Evolutionary conservation across 1,139 yeast species (phyloP).

Genomic region (Zygosaccharomyces pseudobailii): DNA sequence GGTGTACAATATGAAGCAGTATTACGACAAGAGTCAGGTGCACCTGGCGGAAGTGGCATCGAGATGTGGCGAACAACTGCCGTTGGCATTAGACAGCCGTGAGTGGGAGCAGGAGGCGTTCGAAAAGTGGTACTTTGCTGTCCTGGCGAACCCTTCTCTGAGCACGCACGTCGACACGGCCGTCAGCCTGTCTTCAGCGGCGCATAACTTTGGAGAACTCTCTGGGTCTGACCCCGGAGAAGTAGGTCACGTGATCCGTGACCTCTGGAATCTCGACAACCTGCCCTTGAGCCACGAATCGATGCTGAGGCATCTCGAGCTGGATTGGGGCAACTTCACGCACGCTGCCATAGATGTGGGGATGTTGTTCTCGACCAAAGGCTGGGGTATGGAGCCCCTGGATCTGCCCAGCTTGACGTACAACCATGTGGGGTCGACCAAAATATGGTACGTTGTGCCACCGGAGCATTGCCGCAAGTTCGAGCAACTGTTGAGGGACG

Average conservation of each 20-base stretch:
- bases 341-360: conserved; percentile 52
- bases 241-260: conserved; percentile 15
- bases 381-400: conserved; percentile 78
- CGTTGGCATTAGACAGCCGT: conserved; percentile 1
- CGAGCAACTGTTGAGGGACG: conserved; percentile 36
- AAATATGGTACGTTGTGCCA: conserved; percentile 78
- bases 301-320: conserved; percentile 40
- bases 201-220: conserved; percentile 36
- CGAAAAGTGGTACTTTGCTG: conserved; percentile 45
- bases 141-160: conserved; percentile 37
- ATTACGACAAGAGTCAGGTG: conserved; percentile 40
- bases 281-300: conserved; percentile 56
- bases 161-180: conserved; percentile 49
- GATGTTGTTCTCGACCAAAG: conserved; percentile 63
- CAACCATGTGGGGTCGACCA: conserved; percentile 64
- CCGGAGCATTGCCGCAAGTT: conserved; percentile 61
- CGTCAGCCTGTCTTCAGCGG: conserved; percentile 40
- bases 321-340: conserved; percentile 42
- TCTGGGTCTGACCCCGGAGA: conserved; percentile 11
- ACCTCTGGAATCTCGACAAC: conserved; percentile 70
- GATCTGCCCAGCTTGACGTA: conserved; percentile 62
- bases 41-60: background rate
- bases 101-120: conserved; percentile 33
- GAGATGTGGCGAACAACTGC: background rate
- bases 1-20: conserved; percentile 47